Conservation (phyloP, 192 early-diverging fungal genomes). For the Linnemannia elongata region DNA sequence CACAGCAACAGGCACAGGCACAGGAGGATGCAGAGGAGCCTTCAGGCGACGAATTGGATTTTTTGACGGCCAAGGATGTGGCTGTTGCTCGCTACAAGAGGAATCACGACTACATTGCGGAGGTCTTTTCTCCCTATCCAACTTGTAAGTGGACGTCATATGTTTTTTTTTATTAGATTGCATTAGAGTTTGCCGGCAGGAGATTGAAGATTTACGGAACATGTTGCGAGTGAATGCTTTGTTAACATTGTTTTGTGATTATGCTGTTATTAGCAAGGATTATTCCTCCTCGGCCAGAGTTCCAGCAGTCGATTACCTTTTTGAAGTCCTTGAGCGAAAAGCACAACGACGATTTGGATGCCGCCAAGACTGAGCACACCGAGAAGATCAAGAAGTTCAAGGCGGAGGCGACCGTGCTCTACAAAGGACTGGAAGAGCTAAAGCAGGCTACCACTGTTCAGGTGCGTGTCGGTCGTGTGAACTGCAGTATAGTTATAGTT, state of each 20-base stretch:
- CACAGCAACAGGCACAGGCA: conserved; percentile 42
- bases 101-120: conserved; percentile 74
- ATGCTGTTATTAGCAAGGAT: conserved; percentile 10
- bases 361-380: conserved; percentile 45
- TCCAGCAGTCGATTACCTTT: conserved; percentile 18
- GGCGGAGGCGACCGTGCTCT: conserved; percentile 46
- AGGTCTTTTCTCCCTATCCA: conserved; percentile 76
- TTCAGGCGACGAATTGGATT: conserved; percentile 73
- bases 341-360: conserved; percentile 41
- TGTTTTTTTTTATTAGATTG: conserved; percentile 32
- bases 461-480: conserved; percentile 22
- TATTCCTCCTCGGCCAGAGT: conserved; percentile 15
- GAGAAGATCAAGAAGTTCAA: conserved; percentile 59
- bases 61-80: conserved; percentile 69
- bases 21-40: conserved; percentile 70
- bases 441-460: conserved; percentile 58
- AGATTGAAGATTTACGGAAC: conserved; percentile 12
- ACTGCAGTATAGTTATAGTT: too few relatives aligned
- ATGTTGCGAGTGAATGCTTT: background rate
- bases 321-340: conserved; percentile 33
- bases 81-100: conserved; percentile 73
- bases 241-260: background rate
- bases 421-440: conserved; percentile 52
- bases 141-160: conserved; percentile 57
- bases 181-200: conserved; percentile 37